Conservation (phyloP, 192 early-diverging fungal species). For the Coemansia sp. region DNA sequence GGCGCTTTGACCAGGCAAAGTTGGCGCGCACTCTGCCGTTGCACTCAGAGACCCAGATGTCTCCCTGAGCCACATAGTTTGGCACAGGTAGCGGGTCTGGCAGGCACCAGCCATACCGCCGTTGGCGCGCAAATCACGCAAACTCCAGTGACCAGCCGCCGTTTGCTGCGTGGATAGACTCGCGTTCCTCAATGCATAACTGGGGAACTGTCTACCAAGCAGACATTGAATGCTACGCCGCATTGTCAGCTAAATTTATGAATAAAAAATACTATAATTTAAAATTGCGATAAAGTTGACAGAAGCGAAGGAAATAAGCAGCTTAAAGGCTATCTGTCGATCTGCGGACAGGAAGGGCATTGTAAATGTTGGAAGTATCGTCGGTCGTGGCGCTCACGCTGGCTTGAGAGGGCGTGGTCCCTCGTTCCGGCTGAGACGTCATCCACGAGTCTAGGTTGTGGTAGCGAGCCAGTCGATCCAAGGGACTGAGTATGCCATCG, state of each 20-base stretch:
- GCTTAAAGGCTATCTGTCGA: conserved; percentile 13
- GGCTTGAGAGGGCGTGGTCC: background rate
- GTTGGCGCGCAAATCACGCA: background rate
- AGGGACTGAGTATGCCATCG: conserved; percentile 24
- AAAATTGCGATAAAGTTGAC: background rate
- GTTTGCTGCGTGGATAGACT: background rate
- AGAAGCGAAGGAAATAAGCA: background rate
- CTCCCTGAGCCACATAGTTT: background rate
- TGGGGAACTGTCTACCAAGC: background rate
- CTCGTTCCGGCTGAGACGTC: background rate
- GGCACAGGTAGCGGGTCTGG: background rate
- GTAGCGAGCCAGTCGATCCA: conserved; percentile 37
- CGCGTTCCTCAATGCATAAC: too few species aligned
- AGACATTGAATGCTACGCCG: background rate
- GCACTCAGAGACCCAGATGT: background rate
- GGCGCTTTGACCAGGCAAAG: background rate
- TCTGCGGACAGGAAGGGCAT: conserved; percentile 22
- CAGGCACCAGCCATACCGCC: background rate
- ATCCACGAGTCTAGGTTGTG: conserved; percentile 29
- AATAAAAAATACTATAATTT: background rate
- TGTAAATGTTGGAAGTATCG: conserved; percentile 29
- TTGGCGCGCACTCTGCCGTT: background rate
- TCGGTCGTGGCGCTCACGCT: conserved; percentile 18
- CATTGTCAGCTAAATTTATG: background rate
- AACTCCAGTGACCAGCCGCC: background rate